phyloP scores from a whole-genome alignment of 2,329 filamentous ascomycete genomes.

The Arthrobotrys conoides region DNA sequence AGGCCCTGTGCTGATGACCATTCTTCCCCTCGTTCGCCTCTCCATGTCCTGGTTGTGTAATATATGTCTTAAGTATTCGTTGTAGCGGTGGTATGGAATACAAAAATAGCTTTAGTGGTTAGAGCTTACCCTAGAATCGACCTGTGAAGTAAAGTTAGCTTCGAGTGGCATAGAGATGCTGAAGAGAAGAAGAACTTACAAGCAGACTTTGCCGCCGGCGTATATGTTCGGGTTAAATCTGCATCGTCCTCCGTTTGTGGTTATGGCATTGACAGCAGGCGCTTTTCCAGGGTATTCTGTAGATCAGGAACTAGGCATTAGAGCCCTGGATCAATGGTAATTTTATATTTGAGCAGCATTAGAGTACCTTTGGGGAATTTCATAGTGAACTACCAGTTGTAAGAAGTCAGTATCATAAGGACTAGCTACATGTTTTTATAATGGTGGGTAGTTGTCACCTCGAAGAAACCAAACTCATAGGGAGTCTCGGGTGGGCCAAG shows the following conservation, averaged over 20 bases:
- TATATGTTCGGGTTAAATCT: constrained; percentile 99
- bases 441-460: constrained; percentile 69
- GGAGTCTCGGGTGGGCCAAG: constrained; percentile 94
- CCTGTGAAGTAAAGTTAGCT: constrained; percentile 68
- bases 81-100: not conserved
- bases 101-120: not conserved
- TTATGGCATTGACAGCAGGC: constrained; percentile 77
- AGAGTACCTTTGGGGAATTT: constrained; percentile 78
- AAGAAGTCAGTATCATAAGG: constrained; percentile 11
- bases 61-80: not conserved
- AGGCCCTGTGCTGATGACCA: constrained; percentile 97
- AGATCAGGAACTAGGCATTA: constrained; percentile 8
- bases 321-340: not conserved
- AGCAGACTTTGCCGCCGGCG: constrained; percentile 87
- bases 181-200: constrained; percentile 72
- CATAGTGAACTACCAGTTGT: constrained; percentile 75
- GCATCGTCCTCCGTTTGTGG: constrained; percentile 88
- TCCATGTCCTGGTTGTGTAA: constrained; percentile 80
- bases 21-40: constrained; percentile 88
- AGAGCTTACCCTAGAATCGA: constrained; percentile 83
- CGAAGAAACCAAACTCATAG: constrained; percentile 97
- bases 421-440: not conserved
- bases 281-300: constrained; percentile 83
- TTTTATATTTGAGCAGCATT: not conserved
- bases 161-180: constrained; percentile 37